These are phyloP conservation scores for Tylopilus balloui DNA, from an alignment of 768 basidiomycete genomes.

Conservation along the genomic window DNA sequence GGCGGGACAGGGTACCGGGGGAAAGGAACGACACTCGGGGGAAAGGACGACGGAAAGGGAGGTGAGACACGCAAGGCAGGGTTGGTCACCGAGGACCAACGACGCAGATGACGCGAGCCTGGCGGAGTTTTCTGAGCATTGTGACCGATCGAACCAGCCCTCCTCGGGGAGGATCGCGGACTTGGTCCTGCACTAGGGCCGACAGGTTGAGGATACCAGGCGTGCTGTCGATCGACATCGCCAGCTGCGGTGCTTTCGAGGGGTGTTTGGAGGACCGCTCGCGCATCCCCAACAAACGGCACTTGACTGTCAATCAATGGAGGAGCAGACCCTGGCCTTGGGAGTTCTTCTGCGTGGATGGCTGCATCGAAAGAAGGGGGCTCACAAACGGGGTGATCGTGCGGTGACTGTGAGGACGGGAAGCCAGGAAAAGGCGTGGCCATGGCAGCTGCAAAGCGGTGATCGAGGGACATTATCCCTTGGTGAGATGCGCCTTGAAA, in stretches of 20 bases:
- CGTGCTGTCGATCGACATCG: conserved; percentile 18
- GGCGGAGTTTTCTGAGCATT: conserved; percentile 28
- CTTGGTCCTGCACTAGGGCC: conserved; percentile 21
- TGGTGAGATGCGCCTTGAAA: conserved; percentile 16
- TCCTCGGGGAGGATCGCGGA: conserved; percentile 31
- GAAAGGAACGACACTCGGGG: conserved; percentile 14
- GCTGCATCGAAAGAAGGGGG: conserved; percentile 28
- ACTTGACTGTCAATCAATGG: conserved; percentile 28
- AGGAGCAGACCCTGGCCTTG: conserved; percentile 27
- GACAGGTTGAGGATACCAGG: conserved; percentile 20
- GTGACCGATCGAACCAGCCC: conserved; percentile 31
- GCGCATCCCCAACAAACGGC: conserved; percentile 27
- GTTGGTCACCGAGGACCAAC: conserved; percentile 31
- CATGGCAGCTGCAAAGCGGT: conserved; percentile 16
- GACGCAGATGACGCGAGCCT: conserved; percentile 28
- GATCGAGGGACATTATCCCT: conserved; percentile 23
- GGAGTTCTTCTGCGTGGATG: conserved; percentile 19
- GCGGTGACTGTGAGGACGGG: conserved; percentile 29
- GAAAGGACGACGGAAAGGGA: conserved; percentile 12
- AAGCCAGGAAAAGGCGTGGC: conserved; percentile 30
- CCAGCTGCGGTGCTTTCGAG: conserved; percentile 11
- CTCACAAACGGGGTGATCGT: conserved; percentile 25
- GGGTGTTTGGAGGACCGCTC: conserved; percentile 19
- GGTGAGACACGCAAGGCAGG: conserved; percentile 23
- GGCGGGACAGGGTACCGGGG: conserved; percentile 15